Conservation (phyloP, 768 basidiomycete species). For the Hygrophoropsis aurantiaca region DNA sequence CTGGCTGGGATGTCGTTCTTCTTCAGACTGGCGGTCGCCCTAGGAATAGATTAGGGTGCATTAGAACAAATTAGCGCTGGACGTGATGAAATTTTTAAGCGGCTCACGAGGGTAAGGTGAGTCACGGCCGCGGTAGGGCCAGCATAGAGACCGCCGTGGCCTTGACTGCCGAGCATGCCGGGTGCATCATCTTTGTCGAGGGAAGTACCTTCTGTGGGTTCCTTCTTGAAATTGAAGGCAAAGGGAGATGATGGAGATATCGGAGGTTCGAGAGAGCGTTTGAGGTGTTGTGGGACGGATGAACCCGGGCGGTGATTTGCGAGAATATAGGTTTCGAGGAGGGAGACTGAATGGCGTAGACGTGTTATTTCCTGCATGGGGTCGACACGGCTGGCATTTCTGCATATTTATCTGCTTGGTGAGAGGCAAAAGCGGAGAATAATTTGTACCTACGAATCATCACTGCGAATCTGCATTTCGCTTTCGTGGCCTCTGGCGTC, state of each 20-base stretch:
- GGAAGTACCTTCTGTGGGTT: conserved; percentile 46
- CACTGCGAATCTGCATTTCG: conserved; percentile 52
- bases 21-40: conserved; percentile 51
- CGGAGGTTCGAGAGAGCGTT: conserved; percentile 21
- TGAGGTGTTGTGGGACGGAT: conserved; percentile 23
- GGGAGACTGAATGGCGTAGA: conserved; percentile 40
- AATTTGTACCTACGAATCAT: conserved; percentile 39
- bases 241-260: conserved; percentile 34
- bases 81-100: conserved; percentile 10
- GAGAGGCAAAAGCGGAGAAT: conserved; percentile 36
- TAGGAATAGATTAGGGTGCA: conserved; percentile 27
- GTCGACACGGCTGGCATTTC: conserved; percentile 35
- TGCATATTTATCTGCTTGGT: conserved; percentile 26
- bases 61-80: conserved; percentile 13
- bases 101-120: conserved; percentile 60
- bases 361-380: conserved; percentile 41
- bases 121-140: conserved; percentile 78
- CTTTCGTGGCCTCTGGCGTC: conserved; percentile 66
- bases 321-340: conserved; percentile 35
- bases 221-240: conserved; percentile 51
- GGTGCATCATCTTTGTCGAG: conserved; percentile 51
- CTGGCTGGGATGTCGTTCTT: conserved; percentile 54
- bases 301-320: conserved; percentile 28
- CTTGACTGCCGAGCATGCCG: conserved; percentile 66
- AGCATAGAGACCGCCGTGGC: conserved; percentile 69